These are phyloP conservation scores for Microdochium bolleyi DNA, from an alignment of 2,329 filamentous ascomycete species.

Conservation along the genomic window DNA sequence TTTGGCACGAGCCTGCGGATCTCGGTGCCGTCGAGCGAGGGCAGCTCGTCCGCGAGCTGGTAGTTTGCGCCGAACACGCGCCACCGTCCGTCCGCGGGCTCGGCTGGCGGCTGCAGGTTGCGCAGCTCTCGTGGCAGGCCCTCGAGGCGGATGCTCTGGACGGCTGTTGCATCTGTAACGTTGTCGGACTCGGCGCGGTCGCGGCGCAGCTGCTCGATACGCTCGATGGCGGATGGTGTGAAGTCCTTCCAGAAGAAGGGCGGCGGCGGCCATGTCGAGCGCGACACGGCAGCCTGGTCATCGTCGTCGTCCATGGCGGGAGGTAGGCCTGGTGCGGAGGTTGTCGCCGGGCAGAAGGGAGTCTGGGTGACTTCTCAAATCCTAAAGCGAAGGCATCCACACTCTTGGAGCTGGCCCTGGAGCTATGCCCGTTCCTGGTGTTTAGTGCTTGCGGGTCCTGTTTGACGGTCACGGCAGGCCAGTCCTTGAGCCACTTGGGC, in stretches of 20 bases:
- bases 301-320: constrained; percentile 21
- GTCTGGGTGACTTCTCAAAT: too few relatives aligned
- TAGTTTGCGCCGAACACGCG: constrained; percentile 65
- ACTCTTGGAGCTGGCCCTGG: not conserved
- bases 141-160: constrained; percentile 20
- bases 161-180: constrained; percentile 18
- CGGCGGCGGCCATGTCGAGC: constrained; percentile 71
- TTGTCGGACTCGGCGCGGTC: constrained; percentile 20
- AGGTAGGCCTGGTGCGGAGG: not conserved
- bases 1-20: constrained; percentile 54
- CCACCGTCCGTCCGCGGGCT: constrained; percentile 64
- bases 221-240: constrained; percentile 63
- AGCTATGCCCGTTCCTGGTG: not conserved
- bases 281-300: constrained; percentile 28
- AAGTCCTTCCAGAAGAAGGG: constrained; percentile 89
- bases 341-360: not conserved
- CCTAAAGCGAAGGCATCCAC: too few relatives aligned
- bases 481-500: too few relatives aligned
- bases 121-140: constrained; percentile 63
- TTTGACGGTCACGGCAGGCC: too few relatives aligned
- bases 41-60: constrained; percentile 55
- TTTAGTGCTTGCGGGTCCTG: too few relatives aligned
- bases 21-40: constrained; percentile 60
- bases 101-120: constrained; percentile 72
- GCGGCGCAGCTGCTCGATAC: constrained; percentile 35